Evolutionary conservation across 1,284 basidiomycete genomes (phyloP).

Genomic region (Fomitiporia mediterranea): DNA sequence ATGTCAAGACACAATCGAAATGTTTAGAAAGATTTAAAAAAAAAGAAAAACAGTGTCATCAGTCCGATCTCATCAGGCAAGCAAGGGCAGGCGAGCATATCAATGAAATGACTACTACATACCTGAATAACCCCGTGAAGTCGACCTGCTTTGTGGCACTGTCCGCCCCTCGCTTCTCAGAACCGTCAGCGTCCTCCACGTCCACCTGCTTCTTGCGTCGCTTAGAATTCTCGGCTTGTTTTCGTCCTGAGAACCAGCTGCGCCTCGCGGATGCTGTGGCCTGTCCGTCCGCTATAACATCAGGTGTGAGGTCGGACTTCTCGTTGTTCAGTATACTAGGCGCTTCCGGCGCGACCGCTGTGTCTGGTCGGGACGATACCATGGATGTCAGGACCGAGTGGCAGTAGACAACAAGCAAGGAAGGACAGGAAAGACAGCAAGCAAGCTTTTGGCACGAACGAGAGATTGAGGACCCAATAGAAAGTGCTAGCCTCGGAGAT

Average conservation of each 20-base stretch:
- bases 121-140: slow-evolving; percentile 13
- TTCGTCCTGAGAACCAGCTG: too few species aligned
- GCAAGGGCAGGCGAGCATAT: not conserved
- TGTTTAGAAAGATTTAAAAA: not conserved
- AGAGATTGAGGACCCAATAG: too few species aligned
- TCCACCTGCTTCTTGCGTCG: not conserved
- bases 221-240: too few species aligned
- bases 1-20: not conserved
- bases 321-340: not conserved
- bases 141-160: not conserved
- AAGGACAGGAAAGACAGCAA: not conserved
- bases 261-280: not conserved
- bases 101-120: not conserved
- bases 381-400: not conserved
- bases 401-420: too few species aligned
- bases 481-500: too few species aligned
- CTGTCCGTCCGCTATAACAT: not conserved
- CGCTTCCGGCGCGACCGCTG: slow-evolving; percentile 8
- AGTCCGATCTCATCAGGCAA: too few species aligned
- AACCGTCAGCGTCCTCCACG: not conserved
- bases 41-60: not conserved
- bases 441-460: too few species aligned
- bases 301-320: not conserved
- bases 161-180: not conserved
- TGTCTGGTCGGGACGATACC: slow-evolving; percentile 12